Evolutionary conservation across 495 filamentous ascomycete genomes (phyloP), one percentile per base, ranked within the genome.

Genomic region (Tuber indicum): DNA sequence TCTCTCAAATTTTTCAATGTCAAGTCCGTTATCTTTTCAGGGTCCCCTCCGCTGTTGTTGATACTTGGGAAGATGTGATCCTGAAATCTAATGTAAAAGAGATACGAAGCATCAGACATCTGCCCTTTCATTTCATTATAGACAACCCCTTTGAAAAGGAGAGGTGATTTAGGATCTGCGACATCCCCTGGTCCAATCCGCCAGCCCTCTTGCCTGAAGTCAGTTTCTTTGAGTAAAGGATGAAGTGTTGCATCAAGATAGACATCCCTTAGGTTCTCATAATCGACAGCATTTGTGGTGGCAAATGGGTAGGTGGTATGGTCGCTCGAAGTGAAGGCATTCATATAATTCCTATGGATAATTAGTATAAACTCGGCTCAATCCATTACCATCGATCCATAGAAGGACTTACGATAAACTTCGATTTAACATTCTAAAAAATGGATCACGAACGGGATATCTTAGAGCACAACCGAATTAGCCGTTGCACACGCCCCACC

Each of bases 71-170:
- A 94, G 36, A 99, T 93, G 84, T 95, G 93, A 78, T 99, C 93
- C 83, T 96, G 93, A 83, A 96, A 98, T 73, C 90, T 87, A 77
- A 97, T 96, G 80, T 97, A 98, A 86, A 91, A 99, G 4, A 98
- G 87, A 84, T 99, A 98, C 81, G 93, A 93, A 21, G 96, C 93
- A 84, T 98, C 96, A 12, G 96, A 98, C 90, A 98, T 97, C 83
- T 97, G 94, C 0, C 96, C 96, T 85, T 99, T 99, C 96, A 99
- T 99, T 86, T 99, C 96, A 82, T 99, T 99, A 85, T 99, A 99
- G 39, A 99, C 96, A 17, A 99, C 96, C 39, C 96, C 96, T 84
- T 99, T 99, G 87, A 99, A 99, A 21, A 98, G 91, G 32, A 98
- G 89, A 49, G 88, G 89, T 73, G 86, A 88, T 58, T 85, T 79